Evolutionary conservation across 1,139 yeast genomes (phyloP).

Genomic region (Suhomyces chickasaworum): DNA sequence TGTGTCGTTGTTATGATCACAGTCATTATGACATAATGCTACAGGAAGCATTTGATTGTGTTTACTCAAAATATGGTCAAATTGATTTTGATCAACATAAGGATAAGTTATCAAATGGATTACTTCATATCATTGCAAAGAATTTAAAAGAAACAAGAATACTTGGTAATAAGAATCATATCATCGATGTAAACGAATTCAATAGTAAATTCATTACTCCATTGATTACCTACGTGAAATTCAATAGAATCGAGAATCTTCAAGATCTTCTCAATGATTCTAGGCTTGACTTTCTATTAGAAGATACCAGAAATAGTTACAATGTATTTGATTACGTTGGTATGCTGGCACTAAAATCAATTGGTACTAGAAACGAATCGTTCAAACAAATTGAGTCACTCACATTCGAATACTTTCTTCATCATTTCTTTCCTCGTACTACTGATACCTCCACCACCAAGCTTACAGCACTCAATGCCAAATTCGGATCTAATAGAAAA

Average conservation of each 20-base stretch:
- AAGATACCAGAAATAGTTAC: constrained; percentile 47
- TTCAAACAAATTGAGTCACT: constrained; percentile 46
- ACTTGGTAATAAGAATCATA: constrained; percentile 30
- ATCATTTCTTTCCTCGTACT: constrained; percentile 27
- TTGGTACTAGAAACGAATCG: constrained; percentile 30
- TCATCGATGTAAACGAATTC: constrained; percentile 60
- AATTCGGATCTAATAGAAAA: constrained; percentile 32
- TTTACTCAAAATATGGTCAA: constrained; percentile 41
- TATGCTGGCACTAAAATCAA: constrained; percentile 35
- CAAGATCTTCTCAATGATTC: constrained; percentile 46
- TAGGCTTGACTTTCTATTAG: constrained; percentile 45
- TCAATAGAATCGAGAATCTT: constrained; percentile 64
- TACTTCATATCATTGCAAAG: constrained; percentile 67
- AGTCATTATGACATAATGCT: constrained; percentile 57
- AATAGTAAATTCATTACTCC: constrained; percentile 70
- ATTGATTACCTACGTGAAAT: constrained; percentile 68
- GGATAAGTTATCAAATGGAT: constrained; percentile 72
- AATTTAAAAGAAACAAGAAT: constrained; percentile 44
- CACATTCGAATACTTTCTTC: constrained; percentile 44
- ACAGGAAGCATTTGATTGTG: constrained; percentile 46
- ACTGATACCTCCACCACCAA: constrained; percentile 13
- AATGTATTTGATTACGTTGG: constrained; percentile 46
- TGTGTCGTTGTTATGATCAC: constrained; percentile 84
- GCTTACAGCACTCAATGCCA: constrained; percentile 38
- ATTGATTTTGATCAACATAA: constrained; percentile 61